Evolutionary conservation across 2,329 filamentous ascomycete genomes (phyloP).

Genomic region (Arthrobotrys entomopaga): DNA sequence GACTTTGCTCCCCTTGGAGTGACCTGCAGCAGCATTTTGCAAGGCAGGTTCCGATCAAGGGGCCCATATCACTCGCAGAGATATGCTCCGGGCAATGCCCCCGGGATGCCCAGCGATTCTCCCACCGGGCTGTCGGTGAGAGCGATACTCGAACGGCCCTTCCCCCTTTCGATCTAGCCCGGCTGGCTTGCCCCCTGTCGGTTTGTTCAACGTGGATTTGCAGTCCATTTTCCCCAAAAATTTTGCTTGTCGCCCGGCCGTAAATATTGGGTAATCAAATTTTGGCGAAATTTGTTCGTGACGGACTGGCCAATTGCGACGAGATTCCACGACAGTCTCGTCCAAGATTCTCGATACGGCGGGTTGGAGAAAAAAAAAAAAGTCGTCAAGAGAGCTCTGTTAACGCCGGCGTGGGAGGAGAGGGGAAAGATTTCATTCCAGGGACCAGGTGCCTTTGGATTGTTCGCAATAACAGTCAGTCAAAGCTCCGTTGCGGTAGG

Average conservation of each 20-base stretch:
- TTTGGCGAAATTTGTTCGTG: slow-evolving; percentile 52
- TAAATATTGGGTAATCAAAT: slow-evolving; percentile 41
- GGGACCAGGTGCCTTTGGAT: no score
- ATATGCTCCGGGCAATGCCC: slow-evolving; percentile 35
- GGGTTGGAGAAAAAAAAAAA: slow-evolving; percentile 5
- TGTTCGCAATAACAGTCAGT: background rate
- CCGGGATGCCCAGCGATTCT: slow-evolving; percentile 20
- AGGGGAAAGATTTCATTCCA: slow-evolving; percentile 8
- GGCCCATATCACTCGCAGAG: background rate
- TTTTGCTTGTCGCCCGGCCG: slow-evolving; percentile 23
- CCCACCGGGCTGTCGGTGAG: slow-evolving; percentile 40
- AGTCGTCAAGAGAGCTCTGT: slow-evolving; percentile 34
- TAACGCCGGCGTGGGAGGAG: slow-evolving; percentile 24
- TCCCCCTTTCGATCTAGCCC: slow-evolving; percentile 40
- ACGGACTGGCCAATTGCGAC: slow-evolving; percentile 45
- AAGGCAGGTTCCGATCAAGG: slow-evolving; percentile 15
- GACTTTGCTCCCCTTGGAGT: slow-evolving; percentile 25
- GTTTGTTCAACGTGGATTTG: slow-evolving; percentile 48
- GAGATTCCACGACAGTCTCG: slow-evolving; percentile 26
- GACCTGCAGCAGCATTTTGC: slow-evolving; percentile 21
- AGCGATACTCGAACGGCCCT: slow-evolving; percentile 46
- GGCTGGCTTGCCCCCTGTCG: slow-evolving; percentile 22
- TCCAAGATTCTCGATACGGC: slow-evolving; percentile 26
- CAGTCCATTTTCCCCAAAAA: slow-evolving; percentile 8
- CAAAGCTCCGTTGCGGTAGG: background rate